These are phyloP conservation scores for Salvia hispanica DNA, from an alignment of 257 asterid species.

Conservation along the genomic window DNA sequence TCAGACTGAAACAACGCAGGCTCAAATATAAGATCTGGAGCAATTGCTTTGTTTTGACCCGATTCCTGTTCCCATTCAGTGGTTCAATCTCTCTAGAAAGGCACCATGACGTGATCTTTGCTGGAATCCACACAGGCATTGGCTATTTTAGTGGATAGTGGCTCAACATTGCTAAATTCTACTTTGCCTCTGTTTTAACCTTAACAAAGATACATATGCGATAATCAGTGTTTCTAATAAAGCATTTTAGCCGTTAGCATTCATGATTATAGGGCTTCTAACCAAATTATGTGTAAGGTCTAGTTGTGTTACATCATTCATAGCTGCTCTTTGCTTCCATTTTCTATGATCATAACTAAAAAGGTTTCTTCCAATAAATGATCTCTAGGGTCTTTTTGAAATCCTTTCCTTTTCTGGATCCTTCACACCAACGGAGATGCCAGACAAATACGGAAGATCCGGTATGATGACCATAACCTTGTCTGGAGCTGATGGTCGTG, in stretches of 20 bases:
- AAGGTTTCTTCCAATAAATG: constrained; percentile 11
- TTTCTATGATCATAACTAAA: not conserved
- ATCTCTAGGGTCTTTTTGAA: constrained; percentile 40
- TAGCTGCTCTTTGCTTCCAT: constrained; percentile 1
- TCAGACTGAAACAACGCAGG: not conserved
- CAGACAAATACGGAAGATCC: constrained; percentile 54
- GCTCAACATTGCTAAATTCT: too few relatives aligned
- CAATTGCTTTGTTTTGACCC: not conserved
- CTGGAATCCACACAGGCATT: not conserved
- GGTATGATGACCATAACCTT: constrained; percentile 74
- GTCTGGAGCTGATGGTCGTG: constrained; percentile 89
- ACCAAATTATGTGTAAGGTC: not conserved
- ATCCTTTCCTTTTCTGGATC: constrained; percentile 62
- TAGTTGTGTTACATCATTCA: not conserved
- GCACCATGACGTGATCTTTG: not conserved
- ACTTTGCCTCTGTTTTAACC: not conserved
- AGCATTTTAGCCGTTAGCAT: not conserved
- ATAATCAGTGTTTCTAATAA: not conserved
- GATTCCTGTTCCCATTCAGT: not conserved
- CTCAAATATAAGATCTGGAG: constrained; percentile 8
- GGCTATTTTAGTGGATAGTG: too few relatives aligned
- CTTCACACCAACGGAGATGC: constrained; percentile 65
- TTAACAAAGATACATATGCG: not conserved
- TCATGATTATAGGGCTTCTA: not conserved
- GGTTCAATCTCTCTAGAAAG: constrained; percentile 1